Percentiles rank a stretch among this genome's conserved stretches.
phyloP scores from a whole-genome alignment of 2,329 filamentous ascomycete genomes.

The Microcyclosporella mali region DNA sequence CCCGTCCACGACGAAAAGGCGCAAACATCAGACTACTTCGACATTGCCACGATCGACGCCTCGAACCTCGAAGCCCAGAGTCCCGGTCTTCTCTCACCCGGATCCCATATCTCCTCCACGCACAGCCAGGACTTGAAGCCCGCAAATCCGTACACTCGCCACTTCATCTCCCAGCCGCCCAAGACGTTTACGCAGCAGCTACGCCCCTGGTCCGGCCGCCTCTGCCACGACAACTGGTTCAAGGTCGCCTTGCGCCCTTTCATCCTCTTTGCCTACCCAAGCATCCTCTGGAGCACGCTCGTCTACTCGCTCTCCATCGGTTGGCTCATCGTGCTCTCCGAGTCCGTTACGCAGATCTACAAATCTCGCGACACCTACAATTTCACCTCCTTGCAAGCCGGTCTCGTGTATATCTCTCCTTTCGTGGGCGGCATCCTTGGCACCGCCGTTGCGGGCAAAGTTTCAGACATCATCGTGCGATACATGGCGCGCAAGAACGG shows the following conservation, averaged over 20 bases:
- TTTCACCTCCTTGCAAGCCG: conserved; percentile 73
- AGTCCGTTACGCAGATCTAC: conserved; percentile 77
- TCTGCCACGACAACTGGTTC: conserved; percentile 72
- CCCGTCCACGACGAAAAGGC: not conserved
- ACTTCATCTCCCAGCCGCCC: conserved; percentile 59
- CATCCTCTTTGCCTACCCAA: conserved; percentile 78
- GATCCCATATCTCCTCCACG: not conserved
- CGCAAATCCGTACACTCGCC: conserved; percentile 57
- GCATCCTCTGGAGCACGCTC: conserved; percentile 79
- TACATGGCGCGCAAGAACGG: conserved; percentile 78
- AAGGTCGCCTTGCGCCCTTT: conserved; percentile 74
- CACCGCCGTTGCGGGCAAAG: conserved; percentile 82
- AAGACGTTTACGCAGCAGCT: conserved; percentile 70
- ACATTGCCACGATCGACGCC: conserved; percentile 3
- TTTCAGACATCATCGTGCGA: conserved; percentile 78
- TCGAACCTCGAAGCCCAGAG: conserved; percentile 6
- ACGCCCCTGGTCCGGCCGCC: conserved; percentile 68
- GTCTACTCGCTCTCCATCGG: conserved; percentile 85
- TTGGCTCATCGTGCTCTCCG: conserved; percentile 92
- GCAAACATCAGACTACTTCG: not conserved
- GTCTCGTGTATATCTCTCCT: conserved; percentile 81
- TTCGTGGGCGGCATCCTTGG: conserved; percentile 84
- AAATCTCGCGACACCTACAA: conserved; percentile 64
- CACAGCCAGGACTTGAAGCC: conserved; percentile 7
- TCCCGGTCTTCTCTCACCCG: conserved; percentile 3